Percentiles rank a stretch among this genome's conserved stretches.
phyloP scores from a whole-genome alignment of 805 yeast species.

The Spathaspora arborariae region DNA sequence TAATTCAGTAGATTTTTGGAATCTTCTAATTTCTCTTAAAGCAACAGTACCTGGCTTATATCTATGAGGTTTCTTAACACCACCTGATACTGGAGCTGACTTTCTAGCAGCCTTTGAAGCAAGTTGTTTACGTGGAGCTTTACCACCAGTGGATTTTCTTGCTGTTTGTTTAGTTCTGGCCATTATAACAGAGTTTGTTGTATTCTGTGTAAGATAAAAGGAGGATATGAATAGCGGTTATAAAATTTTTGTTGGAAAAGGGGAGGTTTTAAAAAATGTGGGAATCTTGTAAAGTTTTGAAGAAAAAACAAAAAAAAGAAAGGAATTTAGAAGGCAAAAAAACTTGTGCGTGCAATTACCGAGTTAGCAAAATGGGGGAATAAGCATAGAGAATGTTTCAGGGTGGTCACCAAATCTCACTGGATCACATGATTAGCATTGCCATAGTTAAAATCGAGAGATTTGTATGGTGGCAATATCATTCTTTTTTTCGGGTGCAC shows the following conservation, averaged over 20 bases:
- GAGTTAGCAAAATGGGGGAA: not conserved
- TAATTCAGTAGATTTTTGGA: slow-evolving; percentile 93
- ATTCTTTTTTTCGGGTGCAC: slow-evolving; percentile 1
- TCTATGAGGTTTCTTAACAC: slow-evolving; percentile 94
- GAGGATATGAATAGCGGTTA: too few relatives aligned
- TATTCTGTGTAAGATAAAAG: slow-evolving; percentile 2
- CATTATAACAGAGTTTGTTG: slow-evolving; percentile 41
- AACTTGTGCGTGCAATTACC: slow-evolving; percentile 1
- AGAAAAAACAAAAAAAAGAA: not conserved
- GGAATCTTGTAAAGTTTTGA: slow-evolving; percentile 1
- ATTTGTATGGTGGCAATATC: not conserved
- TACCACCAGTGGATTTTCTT: slow-evolving; percentile 94
- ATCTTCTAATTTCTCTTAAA: slow-evolving; percentile 94
- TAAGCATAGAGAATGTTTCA: not conserved
- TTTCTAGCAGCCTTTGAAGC: slow-evolving; percentile 93
- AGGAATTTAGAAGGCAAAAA: too few relatives aligned
- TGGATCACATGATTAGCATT: not conserved
- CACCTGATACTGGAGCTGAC: slow-evolving; percentile 88
- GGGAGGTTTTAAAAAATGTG: not conserved
- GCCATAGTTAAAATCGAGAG: not conserved
- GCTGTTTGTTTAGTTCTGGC: slow-evolving; percentile 95
- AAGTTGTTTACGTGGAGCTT: slow-evolving; percentile 91
- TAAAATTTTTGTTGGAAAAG: not conserved
- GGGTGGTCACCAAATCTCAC: not conserved
- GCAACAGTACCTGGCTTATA: slow-evolving; percentile 98